phyloP scores from a whole-genome alignment of 2,329 filamentous ascomycete genomes.

The Penicillium sp. region DNA sequence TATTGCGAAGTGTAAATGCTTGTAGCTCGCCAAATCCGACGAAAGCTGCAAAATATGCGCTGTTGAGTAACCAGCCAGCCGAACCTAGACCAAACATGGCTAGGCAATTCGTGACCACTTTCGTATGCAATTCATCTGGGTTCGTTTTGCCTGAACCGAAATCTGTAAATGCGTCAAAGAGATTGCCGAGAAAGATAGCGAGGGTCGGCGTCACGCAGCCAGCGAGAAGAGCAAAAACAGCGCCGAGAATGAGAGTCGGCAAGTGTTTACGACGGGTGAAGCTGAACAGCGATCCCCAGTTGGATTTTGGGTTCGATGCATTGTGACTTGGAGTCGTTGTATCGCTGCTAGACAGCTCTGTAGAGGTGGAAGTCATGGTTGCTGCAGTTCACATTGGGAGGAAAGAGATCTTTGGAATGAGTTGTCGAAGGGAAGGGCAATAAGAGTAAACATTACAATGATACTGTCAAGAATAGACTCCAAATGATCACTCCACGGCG shows the following conservation, averaged over 20 bases:
- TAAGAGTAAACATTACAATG: no score
- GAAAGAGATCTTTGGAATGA: no score
- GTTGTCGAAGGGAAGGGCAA: no score
- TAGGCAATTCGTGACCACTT: conserved; percentile 56
- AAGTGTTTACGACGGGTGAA: conserved; percentile 63
- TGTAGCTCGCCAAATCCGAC: conserved; percentile 75
- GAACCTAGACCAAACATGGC: conserved; percentile 59
- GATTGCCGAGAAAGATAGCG: conserved; percentile 64
- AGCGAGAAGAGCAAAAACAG: conserved; percentile 53
- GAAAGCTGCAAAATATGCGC: conserved; percentile 64
- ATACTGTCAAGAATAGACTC: no score
- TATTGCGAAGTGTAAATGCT: conserved; percentile 58
- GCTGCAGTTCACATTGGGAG: no score
- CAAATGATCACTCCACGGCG: no score
- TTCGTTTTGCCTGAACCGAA: conserved; percentile 55
- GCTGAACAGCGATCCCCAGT: conserved; percentile 59
- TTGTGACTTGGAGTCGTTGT: neutral
- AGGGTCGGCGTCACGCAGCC: conserved; percentile 60
- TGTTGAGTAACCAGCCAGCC: conserved; percentile 61
- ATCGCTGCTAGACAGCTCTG: no score
- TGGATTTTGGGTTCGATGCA: conserved; percentile 1
- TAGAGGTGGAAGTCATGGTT: no score
- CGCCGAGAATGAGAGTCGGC: conserved; percentile 49
- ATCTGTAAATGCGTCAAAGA: conserved; percentile 65
- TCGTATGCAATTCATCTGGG: conserved; percentile 48